Evolutionary conservation across 148 eudicot genomes (phyloP).

Genomic region (Amaranthus hypochondriacus): DNA sequence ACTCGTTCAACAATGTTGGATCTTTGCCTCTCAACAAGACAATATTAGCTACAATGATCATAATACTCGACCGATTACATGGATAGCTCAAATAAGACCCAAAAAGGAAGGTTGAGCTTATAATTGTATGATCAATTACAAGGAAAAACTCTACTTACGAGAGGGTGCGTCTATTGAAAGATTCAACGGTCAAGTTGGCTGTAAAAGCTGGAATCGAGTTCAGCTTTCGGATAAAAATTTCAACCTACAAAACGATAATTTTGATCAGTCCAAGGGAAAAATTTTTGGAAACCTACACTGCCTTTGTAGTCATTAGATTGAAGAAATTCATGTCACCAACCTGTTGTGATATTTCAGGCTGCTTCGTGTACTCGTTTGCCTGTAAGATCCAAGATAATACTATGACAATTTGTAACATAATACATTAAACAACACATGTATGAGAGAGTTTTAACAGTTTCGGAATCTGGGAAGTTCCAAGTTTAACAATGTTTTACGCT

Average conservation of each 20-base stretch:
- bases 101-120: not conserved
- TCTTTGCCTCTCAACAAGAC: too few species aligned
- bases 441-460: not conserved
- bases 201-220: slow-evolving; percentile 98
- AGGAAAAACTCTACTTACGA: slow-evolving; percentile 34
- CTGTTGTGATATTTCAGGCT: slow-evolving; percentile 87
- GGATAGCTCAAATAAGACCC: too few species aligned
- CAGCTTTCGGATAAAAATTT: slow-evolving; percentile 74
- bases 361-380: slow-evolving; percentile 70
- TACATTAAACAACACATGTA: not conserved
- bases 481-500: not conserved
- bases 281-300: not conserved
- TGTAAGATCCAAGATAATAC: slow-evolving; percentile 27
- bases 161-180: slow-evolving; percentile 91
- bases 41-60: not conserved
- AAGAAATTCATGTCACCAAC: slow-evolving; percentile 30
- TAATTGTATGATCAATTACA: too few species aligned
- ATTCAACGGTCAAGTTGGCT: slow-evolving; percentile 91
- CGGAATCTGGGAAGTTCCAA: not conserved
- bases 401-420: not conserved
- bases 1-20: not conserved
- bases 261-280: not conserved
- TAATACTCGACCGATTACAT: not conserved
- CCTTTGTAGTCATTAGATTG: not conserved
- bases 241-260: slow-evolving; percentile 46